Evolutionary conservation across 345 rosid genomes (phyloP), one percentile per base, ranked within the genome.

Genomic region (Lumnitzera racemosa): DNA sequence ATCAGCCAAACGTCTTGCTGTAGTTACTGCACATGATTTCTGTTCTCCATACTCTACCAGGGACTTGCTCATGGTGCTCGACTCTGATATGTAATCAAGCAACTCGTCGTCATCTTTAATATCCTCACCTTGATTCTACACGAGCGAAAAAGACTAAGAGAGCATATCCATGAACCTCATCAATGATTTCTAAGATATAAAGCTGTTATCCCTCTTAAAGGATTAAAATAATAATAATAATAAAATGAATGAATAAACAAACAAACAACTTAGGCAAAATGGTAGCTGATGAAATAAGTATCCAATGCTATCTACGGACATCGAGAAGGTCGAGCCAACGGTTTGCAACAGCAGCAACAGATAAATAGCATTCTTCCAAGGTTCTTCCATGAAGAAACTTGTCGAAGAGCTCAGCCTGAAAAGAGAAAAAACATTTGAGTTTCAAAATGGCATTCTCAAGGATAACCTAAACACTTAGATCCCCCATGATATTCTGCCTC

Each of bases 61-160:
- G 27, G 98, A 89, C 74, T 87, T 92, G 88, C 98, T 92, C 98
- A 92, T 89, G 72, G 98, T 92, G 81, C 98, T 92, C 58, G 98
- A 92, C 76, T 92, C 98, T 56, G 98, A 89, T 75, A 92, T 89
- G 72, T 87, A 92, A 74, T 89, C 98, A 60, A 92, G 72, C 80
- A 92, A 78, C 76, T 92, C 98, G 70, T 91, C 80, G 49, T 29
- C 36, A 29, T 92, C 98, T 4, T 94, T 91, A 72, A 92, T 73
- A 78, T 92, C 94, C 61, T 72, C 81, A 59, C 98, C 98, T 75
- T 85, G 91, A 80, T 81, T 92, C 98, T 91, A 80, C 62, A 56
- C 67, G 16, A 70, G 61, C 74, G 57, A 14, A 47, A 58, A 53
- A 67, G 69, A 29, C 20, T 29, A 6, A 29, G 36, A 29, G 7